These are phyloP conservation scores for Aureobasidium sp. DNA, from an alignment of 2,329 filamentous ascomycete species.

Conservation along the genomic window DNA sequence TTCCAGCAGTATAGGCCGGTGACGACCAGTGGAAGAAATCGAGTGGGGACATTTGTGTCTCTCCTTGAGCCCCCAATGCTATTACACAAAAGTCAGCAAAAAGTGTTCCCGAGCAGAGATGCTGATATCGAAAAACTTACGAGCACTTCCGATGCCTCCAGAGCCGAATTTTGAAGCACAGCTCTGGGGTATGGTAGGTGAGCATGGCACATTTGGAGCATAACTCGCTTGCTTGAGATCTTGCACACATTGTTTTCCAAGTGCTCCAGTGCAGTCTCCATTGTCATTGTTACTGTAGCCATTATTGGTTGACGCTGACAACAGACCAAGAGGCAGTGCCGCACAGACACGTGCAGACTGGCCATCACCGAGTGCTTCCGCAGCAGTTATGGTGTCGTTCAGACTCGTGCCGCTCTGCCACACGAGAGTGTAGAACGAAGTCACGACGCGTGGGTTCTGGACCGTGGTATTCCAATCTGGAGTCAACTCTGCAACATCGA, in stretches of 20 bases:
- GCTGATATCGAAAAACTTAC: background rate
- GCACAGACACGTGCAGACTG: background rate
- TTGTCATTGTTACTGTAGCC: background rate
- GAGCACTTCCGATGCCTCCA: background rate
- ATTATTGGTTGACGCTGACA: background rate
- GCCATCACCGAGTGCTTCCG: background rate
- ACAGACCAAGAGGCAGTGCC: background rate
- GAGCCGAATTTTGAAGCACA: background rate
- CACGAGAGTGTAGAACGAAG: background rate
- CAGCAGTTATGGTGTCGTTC: background rate
- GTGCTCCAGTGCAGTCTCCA: background rate
- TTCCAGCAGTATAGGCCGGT: background rate
- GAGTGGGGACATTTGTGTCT: background rate
- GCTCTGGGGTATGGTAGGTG: background rate
- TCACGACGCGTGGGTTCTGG: background rate
- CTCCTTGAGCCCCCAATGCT: background rate
- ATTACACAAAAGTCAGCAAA: background rate
- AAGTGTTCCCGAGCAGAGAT: background rate
- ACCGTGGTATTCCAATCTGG: background rate
- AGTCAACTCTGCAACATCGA: background rate
- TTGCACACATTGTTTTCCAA: background rate
- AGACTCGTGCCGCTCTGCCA: background rate
- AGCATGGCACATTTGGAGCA: background rate
- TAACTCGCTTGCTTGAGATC: background rate
- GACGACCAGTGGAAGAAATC: background rate